These are phyloP conservation scores for Pholiota adiposa DNA, from an alignment of 1,284 basidiomycete species.

Conservation along the genomic window DNA sequence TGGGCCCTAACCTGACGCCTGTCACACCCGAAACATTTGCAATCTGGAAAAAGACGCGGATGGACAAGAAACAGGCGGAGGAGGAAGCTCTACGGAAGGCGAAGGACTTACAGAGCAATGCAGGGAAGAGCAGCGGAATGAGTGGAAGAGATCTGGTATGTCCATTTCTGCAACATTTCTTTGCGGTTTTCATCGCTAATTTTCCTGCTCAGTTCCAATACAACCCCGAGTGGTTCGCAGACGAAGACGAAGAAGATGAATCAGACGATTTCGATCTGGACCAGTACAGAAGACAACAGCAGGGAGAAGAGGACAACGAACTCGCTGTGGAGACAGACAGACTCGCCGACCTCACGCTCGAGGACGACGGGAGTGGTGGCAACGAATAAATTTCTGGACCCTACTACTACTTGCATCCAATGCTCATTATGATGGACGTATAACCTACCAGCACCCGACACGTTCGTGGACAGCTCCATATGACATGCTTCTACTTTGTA, in stretches of 20 bases:
- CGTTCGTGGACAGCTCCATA: background rate
- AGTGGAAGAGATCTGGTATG: conserved; percentile 92
- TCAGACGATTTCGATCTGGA: conserved; percentile 74
- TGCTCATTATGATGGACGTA: background rate
- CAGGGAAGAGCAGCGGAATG: conserved; percentile 94
- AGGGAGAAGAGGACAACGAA: conserved; percentile 67
- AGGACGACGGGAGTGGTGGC: conserved; percentile 23
- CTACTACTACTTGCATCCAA: background rate
- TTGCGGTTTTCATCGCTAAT: conserved; percentile 6
- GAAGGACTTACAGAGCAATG: conserved; percentile 84
- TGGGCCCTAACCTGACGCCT: conserved; percentile 90
- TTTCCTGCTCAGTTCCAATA: conserved; percentile 76
- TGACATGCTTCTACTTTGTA: conserved; percentile 3
- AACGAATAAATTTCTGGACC: background rate
- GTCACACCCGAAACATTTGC: conserved; percentile 96
- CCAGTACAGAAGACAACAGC: conserved; percentile 62
- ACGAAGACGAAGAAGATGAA: conserved; percentile 78
- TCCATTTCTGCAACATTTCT: conserved; percentile 13
- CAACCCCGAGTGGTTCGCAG: conserved; percentile 95
- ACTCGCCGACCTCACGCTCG: conserved; percentile 37
- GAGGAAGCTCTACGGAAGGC: conserved; percentile 81
- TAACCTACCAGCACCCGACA: background rate
- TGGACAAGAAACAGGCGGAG: conserved; percentile 93
- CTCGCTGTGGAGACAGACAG: conserved; percentile 39
- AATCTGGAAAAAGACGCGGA: conserved; percentile 91